Evolutionary conservation across 75 land plant species (phyloP).

Genomic region (Ceratopteris richardii): DNA sequence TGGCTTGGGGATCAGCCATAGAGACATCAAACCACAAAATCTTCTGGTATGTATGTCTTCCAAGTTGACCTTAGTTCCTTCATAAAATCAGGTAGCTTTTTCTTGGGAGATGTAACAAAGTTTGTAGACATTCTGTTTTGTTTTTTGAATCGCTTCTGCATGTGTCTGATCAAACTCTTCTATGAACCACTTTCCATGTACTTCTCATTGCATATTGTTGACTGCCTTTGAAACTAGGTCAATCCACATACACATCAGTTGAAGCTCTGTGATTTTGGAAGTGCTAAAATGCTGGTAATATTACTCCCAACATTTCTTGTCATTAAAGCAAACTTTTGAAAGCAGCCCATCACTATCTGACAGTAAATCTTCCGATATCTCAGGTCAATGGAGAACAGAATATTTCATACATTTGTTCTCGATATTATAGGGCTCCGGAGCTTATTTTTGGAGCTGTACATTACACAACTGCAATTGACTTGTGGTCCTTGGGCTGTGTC

Average conservation of each 20-base stretch:
- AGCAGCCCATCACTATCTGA: too few relatives aligned
- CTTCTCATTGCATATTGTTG: too few relatives aligned
- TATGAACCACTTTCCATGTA: too few relatives aligned
- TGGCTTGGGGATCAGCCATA: slow-evolving; percentile 78
- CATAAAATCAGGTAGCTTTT: too few relatives aligned
- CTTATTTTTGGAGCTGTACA: slow-evolving; percentile 54
- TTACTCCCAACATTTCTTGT: too few relatives aligned
- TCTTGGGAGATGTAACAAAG: too few relatives aligned
- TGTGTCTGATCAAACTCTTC: too few relatives aligned
- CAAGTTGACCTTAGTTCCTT: too few relatives aligned
- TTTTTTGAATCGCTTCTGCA: too few relatives aligned
- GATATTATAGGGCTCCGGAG: slow-evolving; percentile 58
- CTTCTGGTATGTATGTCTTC: slow-evolving; percentile 68
- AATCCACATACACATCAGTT: slow-evolving; percentile 94
- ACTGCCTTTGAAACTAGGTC: slow-evolving; percentile 43
- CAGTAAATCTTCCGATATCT: too few relatives aligned
- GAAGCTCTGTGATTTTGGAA: slow-evolving; percentile 93
- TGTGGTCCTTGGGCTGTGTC: slow-evolving; percentile 56
- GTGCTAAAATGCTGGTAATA: slow-evolving; percentile 88
- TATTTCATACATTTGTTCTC: slow-evolving; percentile 54
- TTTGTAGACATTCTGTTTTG: too few relatives aligned
- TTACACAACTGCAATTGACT: slow-evolving; percentile 48
- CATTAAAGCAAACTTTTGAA: too few relatives aligned
- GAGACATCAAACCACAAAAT: slow-evolving; percentile 86
- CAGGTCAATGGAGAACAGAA: slow-evolving; percentile 52